phyloP scores from a whole-genome alignment of 2,329 filamentous ascomycete species.

The Coniochaeta hoffmannii region DNA sequence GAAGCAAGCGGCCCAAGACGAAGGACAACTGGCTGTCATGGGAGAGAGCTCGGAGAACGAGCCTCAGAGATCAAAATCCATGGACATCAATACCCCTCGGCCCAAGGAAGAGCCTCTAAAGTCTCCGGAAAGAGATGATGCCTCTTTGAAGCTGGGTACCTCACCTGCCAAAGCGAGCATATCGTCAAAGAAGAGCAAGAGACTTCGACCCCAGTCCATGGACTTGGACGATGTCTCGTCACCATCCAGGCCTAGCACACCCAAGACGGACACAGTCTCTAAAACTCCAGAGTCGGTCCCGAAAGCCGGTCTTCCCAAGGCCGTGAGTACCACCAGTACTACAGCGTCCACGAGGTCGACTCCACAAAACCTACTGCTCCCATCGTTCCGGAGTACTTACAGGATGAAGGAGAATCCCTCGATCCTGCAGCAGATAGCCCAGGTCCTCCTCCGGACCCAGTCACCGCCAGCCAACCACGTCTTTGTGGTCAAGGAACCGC shows the following conservation, averaged over 20 bases:
- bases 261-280: constrained; percentile 20
- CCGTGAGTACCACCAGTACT: constrained; percentile 1
- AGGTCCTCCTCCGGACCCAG: constrained; percentile 48
- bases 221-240: constrained; percentile 32
- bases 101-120: constrained; percentile 25
- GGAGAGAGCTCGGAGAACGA: constrained; percentile 50
- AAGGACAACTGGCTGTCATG: constrained; percentile 50
- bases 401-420: constrained; percentile 59
- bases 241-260: constrained; percentile 25
- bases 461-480: constrained; percentile 62
- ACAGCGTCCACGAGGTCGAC: constrained; percentile 27
- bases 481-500: constrained; percentile 59
- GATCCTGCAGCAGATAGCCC: constrained; percentile 58
- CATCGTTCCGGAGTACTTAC: constrained; percentile 64
- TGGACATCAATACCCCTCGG: constrained; percentile 30
- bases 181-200: constrained; percentile 34
- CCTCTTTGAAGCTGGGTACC: constrained; percentile 13
- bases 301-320: constrained; percentile 12
- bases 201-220: constrained; percentile 37
- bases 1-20: constrained; percentile 23
- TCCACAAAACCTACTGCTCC: constrained; percentile 58
- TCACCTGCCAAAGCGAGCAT: constrained; percentile 15
- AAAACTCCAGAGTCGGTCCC: constrained; percentile 13
- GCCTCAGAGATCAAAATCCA: constrained; percentile 37
- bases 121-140: constrained; percentile 23